These are phyloP conservation scores for Fraxinus paxiana DNA, from an alignment of 305 asterid species.

Conservation along the genomic window DNA sequence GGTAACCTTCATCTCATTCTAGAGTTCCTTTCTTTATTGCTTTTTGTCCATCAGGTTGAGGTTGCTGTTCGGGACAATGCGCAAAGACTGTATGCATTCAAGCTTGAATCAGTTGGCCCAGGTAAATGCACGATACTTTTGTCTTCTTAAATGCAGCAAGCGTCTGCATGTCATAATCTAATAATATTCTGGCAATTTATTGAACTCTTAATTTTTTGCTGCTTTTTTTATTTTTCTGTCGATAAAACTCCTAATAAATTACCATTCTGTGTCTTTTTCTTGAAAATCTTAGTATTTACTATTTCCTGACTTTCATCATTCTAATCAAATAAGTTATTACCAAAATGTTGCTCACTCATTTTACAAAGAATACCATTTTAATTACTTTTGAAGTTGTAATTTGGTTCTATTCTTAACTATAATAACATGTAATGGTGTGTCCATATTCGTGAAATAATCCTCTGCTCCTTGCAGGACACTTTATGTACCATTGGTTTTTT, in stretches of 20 bases:
- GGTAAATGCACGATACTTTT: conserved; percentile 39
- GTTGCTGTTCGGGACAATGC: conserved; percentile 93
- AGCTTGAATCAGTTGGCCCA: conserved; percentile 55
- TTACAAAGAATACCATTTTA: background rate
- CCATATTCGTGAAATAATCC: background rate
- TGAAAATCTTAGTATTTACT: background rate
- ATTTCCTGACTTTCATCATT: conserved; percentile 14
- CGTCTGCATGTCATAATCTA: conserved; percentile 13
- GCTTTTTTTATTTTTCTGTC: conserved; percentile 3
- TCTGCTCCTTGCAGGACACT: background rate
- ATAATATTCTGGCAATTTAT: background rate
- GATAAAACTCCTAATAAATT: background rate
- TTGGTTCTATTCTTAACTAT: background rate
- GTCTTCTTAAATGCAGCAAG: conserved; percentile 6
- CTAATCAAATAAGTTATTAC: conserved; percentile 9
- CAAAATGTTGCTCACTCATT: background rate
- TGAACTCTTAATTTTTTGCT: conserved; percentile 10
- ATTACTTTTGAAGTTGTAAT: background rate
- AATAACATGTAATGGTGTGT: background rate
- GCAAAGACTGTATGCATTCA: conserved; percentile 68
- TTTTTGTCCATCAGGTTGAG: conserved; percentile 58
- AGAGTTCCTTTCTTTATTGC: conserved; percentile 3
- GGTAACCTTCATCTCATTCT: conserved; percentile 5
- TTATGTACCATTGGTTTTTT: background rate
- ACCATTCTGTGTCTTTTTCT: background rate